Evolutionary conservation across 169 alveolate species (phyloP).

Genomic region (Plasmodium malariae): DNA sequence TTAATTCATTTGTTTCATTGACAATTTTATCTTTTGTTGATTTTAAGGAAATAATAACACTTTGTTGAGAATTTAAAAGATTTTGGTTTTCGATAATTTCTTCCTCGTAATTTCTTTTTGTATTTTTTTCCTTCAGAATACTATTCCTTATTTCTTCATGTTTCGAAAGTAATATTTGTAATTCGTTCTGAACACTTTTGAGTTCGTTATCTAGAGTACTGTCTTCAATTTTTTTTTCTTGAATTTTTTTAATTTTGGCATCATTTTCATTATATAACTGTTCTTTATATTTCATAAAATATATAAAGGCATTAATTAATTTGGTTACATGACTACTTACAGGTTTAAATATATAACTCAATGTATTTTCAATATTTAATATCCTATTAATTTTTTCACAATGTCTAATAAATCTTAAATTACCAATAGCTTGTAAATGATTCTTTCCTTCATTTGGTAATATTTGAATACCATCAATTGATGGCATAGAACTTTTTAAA

Average conservation of each 20-base stretch:
- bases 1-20: constrained; percentile 70
- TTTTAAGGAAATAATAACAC: constrained; percentile 52
- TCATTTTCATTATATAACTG: constrained; percentile 61
- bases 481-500: constrained; percentile 70
- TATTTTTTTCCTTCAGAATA: constrained; percentile 46
- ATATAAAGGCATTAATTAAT: constrained; percentile 59
- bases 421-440: constrained; percentile 76
- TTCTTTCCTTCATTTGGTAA: constrained; percentile 73
- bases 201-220: constrained; percentile 19
- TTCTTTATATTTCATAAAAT: constrained; percentile 70
- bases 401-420: constrained; percentile 66
- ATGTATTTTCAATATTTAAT: constrained; percentile 40
- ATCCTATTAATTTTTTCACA: constrained; percentile 68
- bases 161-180: constrained; percentile 10
- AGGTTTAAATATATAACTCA: constrained; percentile 71
- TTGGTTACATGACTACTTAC: constrained; percentile 61
- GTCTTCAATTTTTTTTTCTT: constrained; percentile 50
- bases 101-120: constrained; percentile 72
- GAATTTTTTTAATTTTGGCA: constrained; percentile 24
- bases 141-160: constrained; percentile 59
- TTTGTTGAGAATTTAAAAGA: constrained; percentile 59
- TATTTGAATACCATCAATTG: constrained; percentile 64
- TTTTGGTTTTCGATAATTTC: constrained; percentile 73
- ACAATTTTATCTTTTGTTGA: constrained; percentile 56
- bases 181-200: constrained; percentile 24